A percentile compares a stretch with the other conserved stretches of the same genome.
Conservation (phyloP, 75 land plant species). For the Sequoia sempervirens region DNA sequence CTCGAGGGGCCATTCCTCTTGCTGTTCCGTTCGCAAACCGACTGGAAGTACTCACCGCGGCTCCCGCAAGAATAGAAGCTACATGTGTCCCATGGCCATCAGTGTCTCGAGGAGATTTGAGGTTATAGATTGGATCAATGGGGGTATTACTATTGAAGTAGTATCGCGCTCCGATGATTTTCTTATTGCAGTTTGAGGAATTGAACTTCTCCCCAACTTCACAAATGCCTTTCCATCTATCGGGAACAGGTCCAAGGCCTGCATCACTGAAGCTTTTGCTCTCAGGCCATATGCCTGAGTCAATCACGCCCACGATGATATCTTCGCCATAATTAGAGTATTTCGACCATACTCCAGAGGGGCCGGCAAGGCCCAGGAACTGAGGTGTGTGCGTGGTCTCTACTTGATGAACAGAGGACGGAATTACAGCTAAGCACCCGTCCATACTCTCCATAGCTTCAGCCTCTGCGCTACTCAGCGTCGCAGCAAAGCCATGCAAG, state of each 20-base stretch:
- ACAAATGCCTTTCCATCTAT: slow-evolving; percentile 51
- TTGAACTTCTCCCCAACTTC: slow-evolving; percentile 22
- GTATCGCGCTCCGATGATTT: slow-evolving; percentile 50
- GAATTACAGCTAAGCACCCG: slow-evolving; percentile 37
- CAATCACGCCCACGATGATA: slow-evolving; percentile 44
- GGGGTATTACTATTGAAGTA: slow-evolving; percentile 10
- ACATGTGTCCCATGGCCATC: slow-evolving; percentile 16
- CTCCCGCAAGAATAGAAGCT: slow-evolving; percentile 11
- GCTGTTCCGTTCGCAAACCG: background rate
- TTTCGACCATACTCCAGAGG: slow-evolving; percentile 14
- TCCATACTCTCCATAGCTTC: slow-evolving; percentile 16
- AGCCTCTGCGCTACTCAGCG: slow-evolving; percentile 30
- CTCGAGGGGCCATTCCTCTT: slow-evolving; percentile 6
- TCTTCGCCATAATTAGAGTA: slow-evolving; percentile 33
- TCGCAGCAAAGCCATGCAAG: slow-evolving; percentile 48
- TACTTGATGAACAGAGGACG: slow-evolving; percentile 15
- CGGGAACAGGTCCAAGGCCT: slow-evolving; percentile 25
- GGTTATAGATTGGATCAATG: slow-evolving; percentile 50
- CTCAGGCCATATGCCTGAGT: slow-evolving; percentile 41
- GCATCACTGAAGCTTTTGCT: slow-evolving; percentile 45
- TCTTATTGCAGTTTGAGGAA: slow-evolving; percentile 34
- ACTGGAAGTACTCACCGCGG: background rate
- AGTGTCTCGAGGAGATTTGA: slow-evolving; percentile 12
- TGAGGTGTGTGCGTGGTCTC: slow-evolving; percentile 52
- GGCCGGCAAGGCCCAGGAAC: slow-evolving; percentile 46